Evolutionary conservation across 495 filamentous ascomycete genomes (phyloP), one percentile per base, ranked within the genome.

Genomic region (Penicillium desertorum): DNA sequence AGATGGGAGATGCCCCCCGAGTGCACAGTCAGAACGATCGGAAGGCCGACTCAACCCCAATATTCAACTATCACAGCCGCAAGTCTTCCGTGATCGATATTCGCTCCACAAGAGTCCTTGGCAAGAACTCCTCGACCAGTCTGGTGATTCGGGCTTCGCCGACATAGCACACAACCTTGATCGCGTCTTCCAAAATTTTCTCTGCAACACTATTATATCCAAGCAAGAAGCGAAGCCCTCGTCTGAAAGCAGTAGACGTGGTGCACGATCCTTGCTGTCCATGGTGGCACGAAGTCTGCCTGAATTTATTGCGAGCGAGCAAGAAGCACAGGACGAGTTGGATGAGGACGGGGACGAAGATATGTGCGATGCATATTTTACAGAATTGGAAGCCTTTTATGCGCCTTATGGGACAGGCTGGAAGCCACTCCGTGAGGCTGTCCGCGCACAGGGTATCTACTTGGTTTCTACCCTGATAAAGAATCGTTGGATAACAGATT

Each of bases 211-310:
- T 12, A 63, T 64, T 17, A 32, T 66, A 23, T 14, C 46, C 3
- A 62, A 51, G 42, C 41, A 10, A 20, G 44, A 44, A 27, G 12
- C 43, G 14, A 43, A 20, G 10, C n/a, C 7, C 5, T 23, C 17
- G 43, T 42, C 46, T 10, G 19, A 19, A 42, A 41, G 52, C 20
- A 12, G 32, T 17, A 22, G 32, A 20, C 64, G 56, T 20, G 75
- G 71, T n/a, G 67, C 79, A 17, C 74, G 81, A 29, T 86, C 86
- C 11, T 71, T 91, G 22, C 66, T 89, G n/a, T 82, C 84, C 5
- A 87, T 85, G 75, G 84, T 83, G 54, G 69, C 86, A 30, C 79
- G 84, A 57, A 79, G 80, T 29, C 68, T 90, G 9, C 87, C 88
- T 0, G 74, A 78, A 8, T 88, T 85, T 69, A 86, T 91, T 57